Evolutionary conservation across 257 asterid species (phyloP).

Genomic region (Capsicum baccatum): DNA sequence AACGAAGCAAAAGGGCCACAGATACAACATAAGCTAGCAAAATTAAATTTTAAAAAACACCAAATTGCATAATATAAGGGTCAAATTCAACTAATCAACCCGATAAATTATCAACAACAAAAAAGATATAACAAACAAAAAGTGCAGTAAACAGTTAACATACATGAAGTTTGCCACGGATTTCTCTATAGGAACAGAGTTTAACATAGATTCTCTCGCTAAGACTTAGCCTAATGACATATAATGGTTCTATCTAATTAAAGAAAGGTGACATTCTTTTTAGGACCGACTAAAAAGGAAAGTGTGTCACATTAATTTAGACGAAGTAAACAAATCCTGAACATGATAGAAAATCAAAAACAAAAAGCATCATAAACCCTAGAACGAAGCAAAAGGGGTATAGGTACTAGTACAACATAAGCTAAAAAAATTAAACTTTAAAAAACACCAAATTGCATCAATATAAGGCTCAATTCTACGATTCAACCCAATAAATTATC

Average conservation of each 20-base stretch:
- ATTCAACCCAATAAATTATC: neutral
- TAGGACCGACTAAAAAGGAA: no score
- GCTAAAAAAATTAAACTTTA: neutral
- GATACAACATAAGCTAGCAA: neutral
- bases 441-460: neutral
- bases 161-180: neutral
- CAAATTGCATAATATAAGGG: neutral
- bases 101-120: neutral
- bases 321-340: neutral
- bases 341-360: neutral
- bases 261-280: no score
- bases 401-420: neutral
- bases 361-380: neutral
- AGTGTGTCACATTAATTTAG: no score
- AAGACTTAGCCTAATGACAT: no score
- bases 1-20: slow-evolving; percentile 8
- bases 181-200: no score
- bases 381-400: neutral
- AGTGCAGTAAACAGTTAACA: neutral
- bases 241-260: no score
- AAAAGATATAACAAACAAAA: neutral
- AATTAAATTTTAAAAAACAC: neutral
- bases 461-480: neutral
- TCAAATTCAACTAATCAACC: neutral
- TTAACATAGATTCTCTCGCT: no score